Percentiles rank a stretch among this genome's conserved stretches.
These are phyloP conservation scores for Cercospora sp. DNA, from an alignment of 2,329 filamentous ascomycete species.

Conservation along the genomic window DNA sequence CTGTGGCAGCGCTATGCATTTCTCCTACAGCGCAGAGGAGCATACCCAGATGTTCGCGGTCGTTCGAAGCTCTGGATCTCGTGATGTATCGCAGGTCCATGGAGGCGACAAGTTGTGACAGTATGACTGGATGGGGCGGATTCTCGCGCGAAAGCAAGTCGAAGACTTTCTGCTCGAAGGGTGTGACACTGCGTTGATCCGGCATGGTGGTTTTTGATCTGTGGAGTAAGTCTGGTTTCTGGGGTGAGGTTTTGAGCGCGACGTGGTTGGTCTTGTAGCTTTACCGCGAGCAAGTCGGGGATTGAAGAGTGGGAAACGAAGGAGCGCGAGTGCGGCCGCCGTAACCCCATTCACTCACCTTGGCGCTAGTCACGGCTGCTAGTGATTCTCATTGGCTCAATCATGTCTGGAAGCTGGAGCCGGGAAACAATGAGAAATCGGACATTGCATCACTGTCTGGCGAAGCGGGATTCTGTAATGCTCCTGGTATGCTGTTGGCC, in stretches of 20 bases:
- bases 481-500: not conserved
- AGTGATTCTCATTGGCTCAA: not conserved
- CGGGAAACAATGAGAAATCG: not conserved
- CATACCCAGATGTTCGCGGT: not conserved
- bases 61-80: not conserved
- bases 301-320: not conserved
- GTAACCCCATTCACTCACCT: not conserved
- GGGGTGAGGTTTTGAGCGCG: not conserved
- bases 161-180: not conserved
- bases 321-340: too few species aligned
- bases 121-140: not conserved
- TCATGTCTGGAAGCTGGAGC: not conserved
- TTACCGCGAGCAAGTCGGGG: not conserved
- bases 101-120: not conserved
- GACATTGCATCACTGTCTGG: not conserved
- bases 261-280: not conserved
- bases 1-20: not conserved
- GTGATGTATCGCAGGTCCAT: not conserved
- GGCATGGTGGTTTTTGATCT: not conserved
- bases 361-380: not conserved
- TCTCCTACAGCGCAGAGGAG: not conserved
- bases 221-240: not conserved
- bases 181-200: not conserved
- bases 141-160: not conserved
- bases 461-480: not conserved